Evolutionary conservation across 2,329 filamentous ascomycete species (phyloP), one percentile per base, ranked within the genome.

Genomic region (Incumbomyces delicatus): DNA sequence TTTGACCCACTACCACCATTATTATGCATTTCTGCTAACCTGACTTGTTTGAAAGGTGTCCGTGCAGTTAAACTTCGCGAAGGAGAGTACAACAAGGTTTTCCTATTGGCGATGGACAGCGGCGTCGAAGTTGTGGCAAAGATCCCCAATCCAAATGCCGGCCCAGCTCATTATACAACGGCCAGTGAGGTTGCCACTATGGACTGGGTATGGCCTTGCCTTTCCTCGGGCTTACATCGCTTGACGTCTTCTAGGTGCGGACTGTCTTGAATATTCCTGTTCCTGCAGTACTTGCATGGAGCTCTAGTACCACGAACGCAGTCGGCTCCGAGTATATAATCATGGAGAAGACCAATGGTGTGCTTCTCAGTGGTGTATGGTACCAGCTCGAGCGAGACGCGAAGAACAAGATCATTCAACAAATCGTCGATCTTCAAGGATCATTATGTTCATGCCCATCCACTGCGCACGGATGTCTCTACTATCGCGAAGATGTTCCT

Each of bases 151-250:
- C 58, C 35, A 1, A 60, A 58, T 52, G 53, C 60, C 42, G 61
- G 61, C 6, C 58, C 58, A 16, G n/a, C 56, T 4, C 42, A 29
- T 1, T 56, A 56, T n/a, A 58, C 51, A 13, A 63, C 61, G 20
- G 61, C 58, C 6, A 54, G 54, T 20, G 63, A 65, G 50, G 61
- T 64, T 7, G 62, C 56, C 4, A 50, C 48, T 47, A 48, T 62
- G 36, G 48, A 60, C 46, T 62, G 39, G 22, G 8, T 27, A 27
- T 27, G 22, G 22, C 22, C 22, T 27, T 27, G 4, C 22, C 22
- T 27, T 27, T 27, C 22, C 22, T 27, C 8, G 22, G 22, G 22
- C 22, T 27, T 27, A 27, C 22, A 27, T 27, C 22, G 22, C 22
- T 27, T 27, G 22, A 27, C 22, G 22, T 43, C 48, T 44, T 4